Evolutionary conservation across 306 rosid genomes (phyloP), one percentile per base, ranked within the genome.

Genomic region (Trifolium pratense): DNA sequence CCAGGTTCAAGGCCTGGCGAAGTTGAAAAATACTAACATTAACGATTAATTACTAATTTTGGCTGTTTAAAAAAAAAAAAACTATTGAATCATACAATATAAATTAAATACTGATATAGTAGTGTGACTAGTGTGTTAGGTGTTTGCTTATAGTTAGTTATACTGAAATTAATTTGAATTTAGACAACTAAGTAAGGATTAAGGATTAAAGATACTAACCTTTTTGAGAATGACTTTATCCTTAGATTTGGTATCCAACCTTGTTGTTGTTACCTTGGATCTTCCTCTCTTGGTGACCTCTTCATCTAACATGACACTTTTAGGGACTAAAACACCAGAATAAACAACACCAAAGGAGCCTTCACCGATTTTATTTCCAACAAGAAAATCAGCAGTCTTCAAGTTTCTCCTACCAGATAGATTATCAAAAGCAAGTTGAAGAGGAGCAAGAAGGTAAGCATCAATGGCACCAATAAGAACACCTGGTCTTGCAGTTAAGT

Each of bases 341-440:
- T 91, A 94, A 53, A 94, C 99, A 81, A 94, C 78, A 17, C 99
- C 99, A 42, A 91, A 91, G 3, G 96, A 89, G 3, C 99, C 99
- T 80, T 94, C 99, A 53, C 97, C 97, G 17, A 94, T 60, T 82
- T 89, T 94, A 5, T 86, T 87, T 21, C 96, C 93, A 29, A 94
- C 73, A 48, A 88, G 76, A 75, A 94, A 94, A 77, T 91, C 90
- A 46, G 79, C 29, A 46, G 84, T 77, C 81, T 88, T 94, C 82
- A 91, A 68, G 61, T 75, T 88, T 75, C 97, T 89, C 79, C 86
- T 91, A 56, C 97, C 97, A 26, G 77, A 70, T 68, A 91, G 73
- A 82, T 55, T 84, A 14, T 89, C 91, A 4, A 94, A 76, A 68
- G 52, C 99, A 45, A 88, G 81, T 73, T 94, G 96, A 73, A 91